phyloP scores from a whole-genome alignment of 495 filamentous ascomycete genomes.

The Talaromyces trachyspermus region DNA sequence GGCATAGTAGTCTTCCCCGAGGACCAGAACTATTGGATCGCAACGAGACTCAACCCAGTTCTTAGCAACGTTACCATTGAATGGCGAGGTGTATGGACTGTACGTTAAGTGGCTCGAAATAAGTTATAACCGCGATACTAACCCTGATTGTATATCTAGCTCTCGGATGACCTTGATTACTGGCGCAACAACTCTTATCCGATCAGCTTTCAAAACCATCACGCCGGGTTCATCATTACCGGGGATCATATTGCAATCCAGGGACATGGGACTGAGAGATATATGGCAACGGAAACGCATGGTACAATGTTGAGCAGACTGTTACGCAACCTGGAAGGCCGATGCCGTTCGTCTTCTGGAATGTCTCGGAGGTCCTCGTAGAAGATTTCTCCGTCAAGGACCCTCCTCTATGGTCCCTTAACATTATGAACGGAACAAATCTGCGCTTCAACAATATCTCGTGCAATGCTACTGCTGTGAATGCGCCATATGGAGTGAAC shows the following conservation, averaged over 20 bases:
- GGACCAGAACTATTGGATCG: conserved; percentile 44
- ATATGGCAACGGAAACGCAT: conserved; percentile 31
- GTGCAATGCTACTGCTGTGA: conserved; percentile 39
- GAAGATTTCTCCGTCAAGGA: conserved; percentile 47
- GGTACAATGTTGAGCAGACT: conserved; percentile 23
- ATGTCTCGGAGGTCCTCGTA: conserved; percentile 46
- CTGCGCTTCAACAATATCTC: conserved; percentile 47
- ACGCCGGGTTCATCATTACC: conserved; percentile 44
- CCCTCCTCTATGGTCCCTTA: conserved; percentile 46
- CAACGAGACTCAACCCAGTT: conserved; percentile 38
- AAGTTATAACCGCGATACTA: background rate
- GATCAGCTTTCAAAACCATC: conserved; percentile 50
- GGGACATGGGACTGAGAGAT: conserved; percentile 48
- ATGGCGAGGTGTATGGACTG: conserved; percentile 42
- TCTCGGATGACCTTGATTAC: conserved; percentile 45
- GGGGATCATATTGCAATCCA: conserved; percentile 47
- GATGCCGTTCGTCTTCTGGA: conserved; percentile 58
- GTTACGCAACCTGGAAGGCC: conserved; percentile 43
- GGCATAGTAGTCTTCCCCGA: conserved; percentile 47
- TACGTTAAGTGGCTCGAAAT: conserved; percentile 12
- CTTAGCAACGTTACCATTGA: conserved; percentile 38
- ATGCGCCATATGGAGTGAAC: conserved; percentile 45
- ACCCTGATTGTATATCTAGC: conserved; percentile 15
- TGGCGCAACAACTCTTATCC: conserved; percentile 50
- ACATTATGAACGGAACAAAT: conserved; percentile 54